phyloP scores from a whole-genome alignment of 192 early-diverging fungal genomes.

The Entomortierella beljakovae region DNA sequence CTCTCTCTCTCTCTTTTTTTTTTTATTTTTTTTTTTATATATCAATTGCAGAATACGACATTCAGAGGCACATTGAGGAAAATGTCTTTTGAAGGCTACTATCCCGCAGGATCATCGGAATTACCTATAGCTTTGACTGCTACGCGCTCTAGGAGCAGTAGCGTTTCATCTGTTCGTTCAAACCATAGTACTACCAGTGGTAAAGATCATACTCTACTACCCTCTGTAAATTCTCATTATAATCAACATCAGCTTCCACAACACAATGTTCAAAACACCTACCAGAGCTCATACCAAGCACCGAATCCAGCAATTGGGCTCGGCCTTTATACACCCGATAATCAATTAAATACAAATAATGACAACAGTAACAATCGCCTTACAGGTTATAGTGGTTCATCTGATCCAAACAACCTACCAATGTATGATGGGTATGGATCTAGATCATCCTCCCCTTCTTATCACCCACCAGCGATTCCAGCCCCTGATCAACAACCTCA shows the following conservation, averaged over 20 bases:
- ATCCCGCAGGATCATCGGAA: constrained; percentile 17
- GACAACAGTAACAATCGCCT: background rate
- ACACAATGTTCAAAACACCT: constrained; percentile 4
- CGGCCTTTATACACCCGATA: background rate
- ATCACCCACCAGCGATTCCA: too few relatives aligned
- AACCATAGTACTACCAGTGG: constrained; percentile 3
- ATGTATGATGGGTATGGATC: too few relatives aligned
- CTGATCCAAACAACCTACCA: background rate
- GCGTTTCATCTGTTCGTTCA: constrained; percentile 27
- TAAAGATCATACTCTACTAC: background rate
- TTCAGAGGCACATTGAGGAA: background rate
- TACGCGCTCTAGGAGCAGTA: constrained; percentile 19
- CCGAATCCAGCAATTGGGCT: background rate
- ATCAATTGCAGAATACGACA: background rate
- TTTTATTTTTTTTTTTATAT: background rate
- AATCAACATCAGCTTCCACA: constrained; percentile 19
- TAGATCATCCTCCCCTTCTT: too few relatives aligned
- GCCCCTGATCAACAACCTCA: background rate
- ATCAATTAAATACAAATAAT: background rate
- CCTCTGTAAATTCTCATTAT: background rate
- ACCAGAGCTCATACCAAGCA: constrained; percentile 8
- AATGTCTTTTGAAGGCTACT: constrained; percentile 35
- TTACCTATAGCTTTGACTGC: constrained; percentile 6
- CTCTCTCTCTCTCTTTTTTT: background rate
- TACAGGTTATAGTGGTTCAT: background rate